Conservation (phyloP, 495 filamentous ascomycete genomes). For the Neurospora pannonica region DNA sequence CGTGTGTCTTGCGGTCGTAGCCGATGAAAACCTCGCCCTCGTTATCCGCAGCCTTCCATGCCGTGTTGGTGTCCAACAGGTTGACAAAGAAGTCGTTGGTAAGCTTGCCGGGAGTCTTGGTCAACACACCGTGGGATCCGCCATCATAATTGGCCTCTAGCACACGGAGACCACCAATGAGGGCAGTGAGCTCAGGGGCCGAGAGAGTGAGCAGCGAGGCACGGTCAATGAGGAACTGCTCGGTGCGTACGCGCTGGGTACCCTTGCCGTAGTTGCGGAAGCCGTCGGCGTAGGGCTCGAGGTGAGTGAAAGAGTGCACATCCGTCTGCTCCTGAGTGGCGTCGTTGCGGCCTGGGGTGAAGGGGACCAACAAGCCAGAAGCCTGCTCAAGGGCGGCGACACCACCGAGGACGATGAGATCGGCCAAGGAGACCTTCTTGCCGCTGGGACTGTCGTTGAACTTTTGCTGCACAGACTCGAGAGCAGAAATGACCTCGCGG, state of each 20-base stretch:
- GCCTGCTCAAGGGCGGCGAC: constrained; percentile 64
- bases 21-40: constrained; percentile 51
- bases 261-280: constrained; percentile 67
- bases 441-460: constrained; percentile 51
- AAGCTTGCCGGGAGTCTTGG: constrained; percentile 50
- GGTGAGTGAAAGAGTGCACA: constrained; percentile 47
- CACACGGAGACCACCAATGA: constrained; percentile 57
- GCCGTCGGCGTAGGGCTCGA: constrained; percentile 54
- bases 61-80: constrained; percentile 55
- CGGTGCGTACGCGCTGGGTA: constrained; percentile 46
- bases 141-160: constrained; percentile 60
- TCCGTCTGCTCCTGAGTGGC: constrained; percentile 57
- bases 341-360: constrained; percentile 38
- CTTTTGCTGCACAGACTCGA: constrained; percentile 51
- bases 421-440: constrained; percentile 64
- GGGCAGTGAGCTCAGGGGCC: constrained; percentile 56
- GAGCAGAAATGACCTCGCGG: constrained; percentile 42
- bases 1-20: constrained; percentile 54
- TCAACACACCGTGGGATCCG: constrained; percentile 53
- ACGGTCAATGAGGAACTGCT: constrained; percentile 58
- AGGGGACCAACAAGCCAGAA: constrained; percentile 35
- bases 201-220: constrained; percentile 58
- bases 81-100: constrained; percentile 73
- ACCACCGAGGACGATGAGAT: constrained; percentile 62
- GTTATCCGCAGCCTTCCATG: constrained; percentile 45